phyloP scores from a whole-genome alignment of 495 filamentous ascomycete species.

The Lindgomyces ingoldianus region DNA sequence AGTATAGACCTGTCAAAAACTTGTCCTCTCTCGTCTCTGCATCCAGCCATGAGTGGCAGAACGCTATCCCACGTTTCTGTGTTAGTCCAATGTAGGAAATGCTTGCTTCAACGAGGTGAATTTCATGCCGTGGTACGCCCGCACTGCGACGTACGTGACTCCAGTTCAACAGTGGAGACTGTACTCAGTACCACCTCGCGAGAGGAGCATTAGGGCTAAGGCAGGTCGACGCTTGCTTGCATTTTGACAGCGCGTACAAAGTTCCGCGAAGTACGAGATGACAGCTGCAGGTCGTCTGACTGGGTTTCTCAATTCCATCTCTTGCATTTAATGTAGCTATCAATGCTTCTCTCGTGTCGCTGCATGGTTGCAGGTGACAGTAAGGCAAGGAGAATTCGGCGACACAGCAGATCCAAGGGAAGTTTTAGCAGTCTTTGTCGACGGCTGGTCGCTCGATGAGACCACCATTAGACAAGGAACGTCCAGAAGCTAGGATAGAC shows the following conservation, averaged over 20 bases:
- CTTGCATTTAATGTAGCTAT: slow-evolving; percentile 7
- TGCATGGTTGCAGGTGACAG: slow-evolving; percentile 31
- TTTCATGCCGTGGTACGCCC: slow-evolving; percentile 31
- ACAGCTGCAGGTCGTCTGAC: slow-evolving; percentile 30
- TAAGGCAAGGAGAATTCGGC: not conserved
- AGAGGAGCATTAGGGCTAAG: slow-evolving; percentile 24
- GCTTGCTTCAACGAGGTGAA: slow-evolving; percentile 22
- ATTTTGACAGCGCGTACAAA: slow-evolving; percentile 27
- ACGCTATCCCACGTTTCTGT: slow-evolving; percentile 31
- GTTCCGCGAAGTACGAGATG: slow-evolving; percentile 22
- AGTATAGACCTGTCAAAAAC: slow-evolving; percentile 34
- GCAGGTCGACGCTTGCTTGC: slow-evolving; percentile 21
- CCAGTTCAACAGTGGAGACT: slow-evolving; percentile 20
- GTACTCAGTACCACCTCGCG: slow-evolving; percentile 26
- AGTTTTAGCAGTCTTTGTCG: slow-evolving; percentile 23
- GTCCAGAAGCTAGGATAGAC: slow-evolving; percentile 99
- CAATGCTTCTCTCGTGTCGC: not conserved
- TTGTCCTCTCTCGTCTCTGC: slow-evolving; percentile 21
- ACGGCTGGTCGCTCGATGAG: not conserved
- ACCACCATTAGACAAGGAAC: slow-evolving; percentile 69
- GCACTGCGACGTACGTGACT: slow-evolving; percentile 36
- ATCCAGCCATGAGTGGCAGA: slow-evolving; percentile 21
- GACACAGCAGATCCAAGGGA: slow-evolving; percentile 1
- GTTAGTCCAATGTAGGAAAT: slow-evolving; percentile 10
- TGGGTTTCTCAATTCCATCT: slow-evolving; percentile 22